Evolutionary conservation across 495 filamentous ascomycete genomes (phyloP).

Genomic region (Podospora anserina): DNA sequence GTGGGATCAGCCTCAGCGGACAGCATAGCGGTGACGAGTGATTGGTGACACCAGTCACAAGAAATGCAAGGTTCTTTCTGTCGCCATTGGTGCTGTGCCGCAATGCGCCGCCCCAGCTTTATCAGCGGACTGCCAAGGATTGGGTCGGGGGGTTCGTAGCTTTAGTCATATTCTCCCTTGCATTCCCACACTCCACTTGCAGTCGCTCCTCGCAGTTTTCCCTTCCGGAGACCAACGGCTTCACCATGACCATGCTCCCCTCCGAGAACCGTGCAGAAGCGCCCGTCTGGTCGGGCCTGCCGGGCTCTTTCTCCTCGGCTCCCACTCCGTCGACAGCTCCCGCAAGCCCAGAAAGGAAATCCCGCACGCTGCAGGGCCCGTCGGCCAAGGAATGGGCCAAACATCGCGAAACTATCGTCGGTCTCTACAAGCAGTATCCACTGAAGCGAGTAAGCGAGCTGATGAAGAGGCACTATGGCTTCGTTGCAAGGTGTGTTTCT

Average conservation of each 20-base stretch:
- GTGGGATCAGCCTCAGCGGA: slow-evolving; percentile 4
- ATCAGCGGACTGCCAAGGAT: slow-evolving; percentile 17
- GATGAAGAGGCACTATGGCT: slow-evolving; percentile 33
- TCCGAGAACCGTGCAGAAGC: slow-evolving; percentile 37
- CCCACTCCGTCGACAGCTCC: not conserved
- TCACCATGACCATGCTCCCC: slow-evolving; percentile 24
- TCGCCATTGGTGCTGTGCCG: slow-evolving; percentile 16
- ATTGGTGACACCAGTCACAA: slow-evolving; percentile 3
- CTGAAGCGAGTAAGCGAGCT: slow-evolving; percentile 34
- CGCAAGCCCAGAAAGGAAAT: slow-evolving; percentile 22
- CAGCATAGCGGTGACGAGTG: not conserved
- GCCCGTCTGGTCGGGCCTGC: slow-evolving; percentile 20
- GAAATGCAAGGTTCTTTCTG: slow-evolving; percentile 26
- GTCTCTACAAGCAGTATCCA: slow-evolving; percentile 32
- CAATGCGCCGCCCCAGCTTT: slow-evolving; percentile 10
- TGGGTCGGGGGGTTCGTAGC: slow-evolving; percentile 10
- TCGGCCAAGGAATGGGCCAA: slow-evolving; percentile 32
- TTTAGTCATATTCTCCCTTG: slow-evolving; percentile 17
- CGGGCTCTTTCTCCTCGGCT: slow-evolving; percentile 13
- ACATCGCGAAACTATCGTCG: slow-evolving; percentile 34
- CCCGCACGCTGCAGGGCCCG: slow-evolving; percentile 34
- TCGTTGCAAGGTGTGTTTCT: slow-evolving; percentile 33
- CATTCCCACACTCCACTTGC: slow-evolving; percentile 13
- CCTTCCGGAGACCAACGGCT: slow-evolving; percentile 4
- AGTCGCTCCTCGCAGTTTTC: slow-evolving; percentile 1